Evolutionary conservation across 495 filamentous ascomycete species (phyloP), one percentile per base, ranked within the genome.

Genomic region (Penicillium bialowiezense): DNA sequence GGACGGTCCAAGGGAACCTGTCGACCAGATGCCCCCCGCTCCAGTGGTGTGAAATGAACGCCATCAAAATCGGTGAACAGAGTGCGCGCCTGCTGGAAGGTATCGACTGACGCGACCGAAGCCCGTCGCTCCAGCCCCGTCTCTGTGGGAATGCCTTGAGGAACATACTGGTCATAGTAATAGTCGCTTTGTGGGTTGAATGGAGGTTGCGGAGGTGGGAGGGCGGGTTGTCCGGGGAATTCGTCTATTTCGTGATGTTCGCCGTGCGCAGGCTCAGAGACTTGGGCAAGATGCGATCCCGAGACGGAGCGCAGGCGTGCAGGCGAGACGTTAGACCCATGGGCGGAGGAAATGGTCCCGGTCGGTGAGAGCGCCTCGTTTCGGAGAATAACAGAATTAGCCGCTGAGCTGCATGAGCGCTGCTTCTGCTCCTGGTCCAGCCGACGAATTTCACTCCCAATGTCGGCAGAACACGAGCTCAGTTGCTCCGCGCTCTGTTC

Each of bases 41-140:
- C 74, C 26, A 69, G 57, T 17, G 74, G 78, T 21, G 82, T 72
- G 62, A 82, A 91, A 68, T 98, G 92, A 10, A 90, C 90, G 43
- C 93, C 93, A 71, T 97, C 93, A 59, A 98, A 98, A 63, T 96
- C 90, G 8, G 78, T 80, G 73, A 97, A 98, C 18, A 93, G 76
- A 28, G 71, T 69, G 14, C 77, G 72, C 1, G 83, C 83, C 62
- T 91, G 82, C 15, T 85, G 83, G 51, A 75, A 84, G 17, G 87
- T 91, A 53, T 84, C 84, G 15, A 64, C 75, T 7, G 89, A 91
- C 2, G 78, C 84, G 15, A 84, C 74, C 3, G 76, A 70, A 15
- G 63, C 47, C 15, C 75, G 66, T 20, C 74, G 63, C 41, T 67
- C 56, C 5, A 70, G 56, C 39, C 61, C 60, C 6, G 31, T n/a